Conservation (phyloP, 2,329 filamentous ascomycete species). For the Cladosporium halotolerans region DNA sequence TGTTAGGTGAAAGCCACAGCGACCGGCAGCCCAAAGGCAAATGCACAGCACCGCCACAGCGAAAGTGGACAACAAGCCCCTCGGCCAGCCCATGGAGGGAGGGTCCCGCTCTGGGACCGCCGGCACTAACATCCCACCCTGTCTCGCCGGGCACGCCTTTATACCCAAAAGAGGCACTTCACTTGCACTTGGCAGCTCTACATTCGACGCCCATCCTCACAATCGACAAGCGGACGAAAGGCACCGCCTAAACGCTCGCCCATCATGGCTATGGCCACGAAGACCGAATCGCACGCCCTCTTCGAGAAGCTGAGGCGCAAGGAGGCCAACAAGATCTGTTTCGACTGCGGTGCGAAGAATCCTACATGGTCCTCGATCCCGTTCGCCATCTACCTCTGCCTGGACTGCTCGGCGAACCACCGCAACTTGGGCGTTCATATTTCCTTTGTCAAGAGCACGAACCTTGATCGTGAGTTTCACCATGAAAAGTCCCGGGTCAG, state of each 20-base stretch:
- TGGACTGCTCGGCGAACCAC: slow-evolving; percentile 96
- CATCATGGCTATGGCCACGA: slow-evolving; percentile 64
- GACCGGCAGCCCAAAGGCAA: too few relatives aligned
- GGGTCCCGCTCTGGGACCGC: neutral
- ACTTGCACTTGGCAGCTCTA: neutral
- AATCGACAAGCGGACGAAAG: too few relatives aligned
- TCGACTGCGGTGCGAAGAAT: slow-evolving; percentile 96
- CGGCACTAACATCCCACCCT: neutral
- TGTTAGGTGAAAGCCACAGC: neutral
- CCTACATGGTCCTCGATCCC: slow-evolving; percentile 97
- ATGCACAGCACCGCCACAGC: neutral
- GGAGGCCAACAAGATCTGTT: slow-evolving; percentile 96
- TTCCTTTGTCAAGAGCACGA: slow-evolving; percentile 96
- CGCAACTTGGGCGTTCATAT: slow-evolving; percentile 97
- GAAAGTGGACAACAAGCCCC: neutral
- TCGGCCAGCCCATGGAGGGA: neutral
- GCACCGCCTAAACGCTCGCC: neutral
- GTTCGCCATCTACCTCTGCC: slow-evolving; percentile 94
- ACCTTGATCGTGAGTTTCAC: slow-evolving; percentile 78
- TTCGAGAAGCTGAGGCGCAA: slow-evolving; percentile 97
- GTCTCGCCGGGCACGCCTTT: neutral
- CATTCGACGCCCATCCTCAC: too few relatives aligned
- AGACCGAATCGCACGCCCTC: slow-evolving; percentile 92
- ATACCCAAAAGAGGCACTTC: neutral
- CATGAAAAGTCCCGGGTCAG: neutral